These are phyloP conservation scores for Tilletia setariae DNA, from an alignment of 1,284 basidiomycete genomes.

Conservation along the genomic window DNA sequence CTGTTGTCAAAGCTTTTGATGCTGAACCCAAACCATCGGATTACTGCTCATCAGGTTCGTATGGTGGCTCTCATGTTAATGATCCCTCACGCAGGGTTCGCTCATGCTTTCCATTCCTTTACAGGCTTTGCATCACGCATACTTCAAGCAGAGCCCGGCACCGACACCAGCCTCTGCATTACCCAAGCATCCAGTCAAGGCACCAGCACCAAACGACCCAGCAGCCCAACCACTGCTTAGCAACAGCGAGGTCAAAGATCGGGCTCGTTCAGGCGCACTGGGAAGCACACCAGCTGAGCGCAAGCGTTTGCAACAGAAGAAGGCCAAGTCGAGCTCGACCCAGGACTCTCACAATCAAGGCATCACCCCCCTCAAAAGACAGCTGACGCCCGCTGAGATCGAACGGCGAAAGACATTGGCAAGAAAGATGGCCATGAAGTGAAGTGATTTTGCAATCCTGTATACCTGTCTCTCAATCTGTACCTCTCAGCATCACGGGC, in stretches of 20 bases:
- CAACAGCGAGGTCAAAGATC: constrained; percentile 15
- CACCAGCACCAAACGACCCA: constrained; percentile 10
- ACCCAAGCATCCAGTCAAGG: constrained; percentile 41
- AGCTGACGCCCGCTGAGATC: constrained; percentile 11
- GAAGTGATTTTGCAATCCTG: background rate
- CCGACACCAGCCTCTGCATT: constrained; percentile 41
- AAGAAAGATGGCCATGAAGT: constrained; percentile 9
- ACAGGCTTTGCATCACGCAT: constrained; percentile 40
- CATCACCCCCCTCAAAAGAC: constrained; percentile 10
- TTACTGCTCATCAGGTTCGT: constrained; percentile 61
- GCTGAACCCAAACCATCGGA: constrained; percentile 81
- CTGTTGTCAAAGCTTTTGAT: constrained; percentile 73
- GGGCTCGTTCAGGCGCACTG: background rate
- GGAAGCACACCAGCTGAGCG: background rate
- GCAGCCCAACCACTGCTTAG: constrained; percentile 6
- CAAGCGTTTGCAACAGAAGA: background rate
- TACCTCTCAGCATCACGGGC: background rate
- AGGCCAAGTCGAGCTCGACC: background rate
- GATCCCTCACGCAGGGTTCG: no score
- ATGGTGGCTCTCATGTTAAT: no score
- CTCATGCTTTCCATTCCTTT: background rate
- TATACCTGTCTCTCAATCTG: background rate
- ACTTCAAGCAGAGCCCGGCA: constrained; percentile 39
- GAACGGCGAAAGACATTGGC: constrained; percentile 9
- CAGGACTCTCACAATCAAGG: background rate